Percentiles rank a stretch among this genome's conserved stretches.
Evolutionary conservation across 2,329 filamentous ascomycete genomes (phyloP).

Genomic region (Penicillium sp.): DNA sequence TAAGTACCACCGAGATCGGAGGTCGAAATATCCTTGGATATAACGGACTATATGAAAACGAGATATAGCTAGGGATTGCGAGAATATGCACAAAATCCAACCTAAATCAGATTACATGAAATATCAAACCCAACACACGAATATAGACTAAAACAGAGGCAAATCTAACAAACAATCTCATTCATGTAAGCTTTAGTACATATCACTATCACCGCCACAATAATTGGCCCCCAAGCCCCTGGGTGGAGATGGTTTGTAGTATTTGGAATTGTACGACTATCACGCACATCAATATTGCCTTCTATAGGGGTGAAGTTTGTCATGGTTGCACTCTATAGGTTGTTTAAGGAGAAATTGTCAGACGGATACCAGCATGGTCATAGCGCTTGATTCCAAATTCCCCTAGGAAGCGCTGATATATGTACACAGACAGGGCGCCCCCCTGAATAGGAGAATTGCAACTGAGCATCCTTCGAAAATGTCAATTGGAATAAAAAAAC

Average conservation of each 20-base stretch:
- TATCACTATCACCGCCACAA: not conserved
- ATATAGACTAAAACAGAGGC: not conserved
- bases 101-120: not conserved
- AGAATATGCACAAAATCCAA: not conserved
- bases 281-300: not conserved
- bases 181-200: not conserved
- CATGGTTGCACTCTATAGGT: not conserved
- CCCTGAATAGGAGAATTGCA: not conserved
- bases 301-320: not conserved
- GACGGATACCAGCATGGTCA: not conserved
- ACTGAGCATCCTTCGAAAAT: not conserved
- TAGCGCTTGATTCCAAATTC: conserved; percentile 5
- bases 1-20: not conserved
- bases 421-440: not conserved
- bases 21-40: not conserved
- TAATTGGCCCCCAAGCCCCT: not conserved
- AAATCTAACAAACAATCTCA: not conserved
- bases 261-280: conserved; percentile 6
- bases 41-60: not conserved
- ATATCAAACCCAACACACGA: not conserved
- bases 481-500: not conserved
- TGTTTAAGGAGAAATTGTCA: not conserved
- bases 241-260: not conserved
- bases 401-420: not conserved
- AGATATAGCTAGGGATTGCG: not conserved